phyloP scores from a whole-genome alignment of 2,329 filamentous ascomycete species.

The Chaetomium globosum region DNA sequence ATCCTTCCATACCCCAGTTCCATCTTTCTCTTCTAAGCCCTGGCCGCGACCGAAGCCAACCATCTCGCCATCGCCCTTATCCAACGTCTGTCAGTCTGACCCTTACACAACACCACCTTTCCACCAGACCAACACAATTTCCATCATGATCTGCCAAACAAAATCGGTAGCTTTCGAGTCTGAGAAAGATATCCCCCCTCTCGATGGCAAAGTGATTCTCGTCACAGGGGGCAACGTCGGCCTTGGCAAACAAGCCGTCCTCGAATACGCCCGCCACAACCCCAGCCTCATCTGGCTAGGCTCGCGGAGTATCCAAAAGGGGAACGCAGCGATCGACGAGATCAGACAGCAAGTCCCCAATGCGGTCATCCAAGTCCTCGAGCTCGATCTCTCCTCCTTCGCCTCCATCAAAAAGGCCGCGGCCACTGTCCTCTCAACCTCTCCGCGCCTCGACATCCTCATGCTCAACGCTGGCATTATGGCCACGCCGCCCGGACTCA shows the following conservation, averaged over 20 bases:
- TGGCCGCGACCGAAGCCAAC: too few relatives aligned
- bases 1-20: too few relatives aligned
- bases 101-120: neutral
- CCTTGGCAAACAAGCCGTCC: constrained; percentile 51
- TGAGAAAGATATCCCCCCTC: constrained; percentile 45
- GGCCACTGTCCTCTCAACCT: constrained; percentile 41
- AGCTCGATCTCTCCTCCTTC: constrained; percentile 51
- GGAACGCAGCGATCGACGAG: constrained; percentile 44
- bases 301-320: constrained; percentile 45
- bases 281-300: constrained; percentile 40
- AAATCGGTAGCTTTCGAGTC: constrained; percentile 39
- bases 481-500: constrained; percentile 42
- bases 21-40: too few relatives aligned
- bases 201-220: constrained; percentile 48
- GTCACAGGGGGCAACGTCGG: constrained; percentile 56
- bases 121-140: neutral
- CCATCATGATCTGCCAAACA: constrained; percentile 8
- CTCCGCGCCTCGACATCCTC: constrained; percentile 47
- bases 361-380: constrained; percentile 41
- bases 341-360: constrained; percentile 38
- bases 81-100: too few relatives aligned
- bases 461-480: constrained; percentile 53
- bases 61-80: too few relatives aligned
- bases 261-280: constrained; percentile 47
- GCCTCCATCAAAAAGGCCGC: constrained; percentile 49